These are phyloP conservation scores for Trichoderma reesei DNA, from an alignment of 495 filamentous ascomycete genomes.

Conservation along the genomic window DNA sequence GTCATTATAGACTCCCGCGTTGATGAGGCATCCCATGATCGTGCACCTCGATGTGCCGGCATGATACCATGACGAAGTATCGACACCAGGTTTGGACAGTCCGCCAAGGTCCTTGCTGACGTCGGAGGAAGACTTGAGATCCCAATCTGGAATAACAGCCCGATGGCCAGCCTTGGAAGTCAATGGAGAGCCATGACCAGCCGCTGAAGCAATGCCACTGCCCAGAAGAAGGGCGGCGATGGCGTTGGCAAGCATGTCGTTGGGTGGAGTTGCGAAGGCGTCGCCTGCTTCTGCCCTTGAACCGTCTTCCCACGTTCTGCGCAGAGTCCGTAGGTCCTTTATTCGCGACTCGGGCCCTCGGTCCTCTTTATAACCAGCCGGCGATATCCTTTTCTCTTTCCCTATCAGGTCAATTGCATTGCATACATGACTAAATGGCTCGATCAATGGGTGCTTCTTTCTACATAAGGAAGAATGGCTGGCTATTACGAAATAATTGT, in stretches of 20 bases:
- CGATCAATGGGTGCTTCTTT: not conserved
- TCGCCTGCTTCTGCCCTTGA: not conserved
- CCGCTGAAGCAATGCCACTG: not conserved
- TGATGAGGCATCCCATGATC: constrained; percentile 48
- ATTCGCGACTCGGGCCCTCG: not conserved
- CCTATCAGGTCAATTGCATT: not conserved
- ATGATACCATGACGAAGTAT: constrained; percentile 45
- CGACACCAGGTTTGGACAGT: constrained; percentile 37
- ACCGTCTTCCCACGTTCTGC: not conserved
- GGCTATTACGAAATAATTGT: too few relatives aligned
- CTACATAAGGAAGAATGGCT: too few relatives aligned
- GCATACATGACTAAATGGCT: not conserved
- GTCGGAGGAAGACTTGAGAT: constrained; percentile 40
- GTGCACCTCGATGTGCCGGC: constrained; percentile 40
- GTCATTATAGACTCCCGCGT: constrained; percentile 45
- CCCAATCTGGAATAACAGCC: constrained; percentile 44
- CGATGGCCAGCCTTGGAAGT: constrained; percentile 28
- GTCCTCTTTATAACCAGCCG: not conserved
- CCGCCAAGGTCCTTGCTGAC: constrained; percentile 25
- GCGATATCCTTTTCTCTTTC: not conserved
- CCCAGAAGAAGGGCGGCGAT: not conserved
- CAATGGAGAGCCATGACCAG: not conserved
- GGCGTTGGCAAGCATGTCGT: not conserved
- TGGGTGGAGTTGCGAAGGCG: not conserved
- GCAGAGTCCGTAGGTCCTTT: not conserved